Evolutionary conservation across 345 rosid species (phyloP).

Genomic region (Citropsis articulata): DNA sequence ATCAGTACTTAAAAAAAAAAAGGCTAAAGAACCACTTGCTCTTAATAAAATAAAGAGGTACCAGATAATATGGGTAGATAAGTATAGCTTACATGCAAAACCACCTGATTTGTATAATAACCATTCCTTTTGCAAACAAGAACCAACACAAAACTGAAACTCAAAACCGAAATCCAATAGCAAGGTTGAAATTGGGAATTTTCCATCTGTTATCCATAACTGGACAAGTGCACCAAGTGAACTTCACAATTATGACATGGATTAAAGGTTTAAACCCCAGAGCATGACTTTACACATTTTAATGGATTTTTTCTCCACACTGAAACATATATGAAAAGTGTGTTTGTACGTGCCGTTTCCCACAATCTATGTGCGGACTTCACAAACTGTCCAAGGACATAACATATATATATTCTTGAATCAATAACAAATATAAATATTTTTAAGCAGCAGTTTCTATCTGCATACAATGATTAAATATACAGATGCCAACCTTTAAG

Average conservation of each 20-base stretch:
- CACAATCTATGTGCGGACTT: not conserved
- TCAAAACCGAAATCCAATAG: conserved; percentile 64
- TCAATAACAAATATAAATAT: not conserved
- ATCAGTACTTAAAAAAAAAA: not conserved
- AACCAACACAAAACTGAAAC: not conserved
- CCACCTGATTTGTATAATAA: conserved; percentile 1
- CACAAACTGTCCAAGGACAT: too few species aligned
- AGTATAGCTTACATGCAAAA: conserved; percentile 9
- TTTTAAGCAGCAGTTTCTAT: too few species aligned
- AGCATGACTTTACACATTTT: not conserved
- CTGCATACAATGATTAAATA: not conserved
- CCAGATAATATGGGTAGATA: not conserved
- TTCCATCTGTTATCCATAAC: conserved; percentile 74
- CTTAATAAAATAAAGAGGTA: not conserved
- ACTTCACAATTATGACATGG: not conserved
- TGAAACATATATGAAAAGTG: not conserved
- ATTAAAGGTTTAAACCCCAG: conserved; percentile 8
- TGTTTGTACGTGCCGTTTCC: not conserved
- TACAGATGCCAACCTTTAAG: not conserved
- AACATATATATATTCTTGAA: not conserved
- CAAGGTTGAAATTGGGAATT: conserved; percentile 68
- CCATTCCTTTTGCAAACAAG: not conserved
- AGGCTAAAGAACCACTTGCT: not conserved
- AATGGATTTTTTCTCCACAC: not conserved
- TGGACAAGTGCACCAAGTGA: conserved; percentile 23